Conservation (phyloP, 2,329 filamentous ascomycete genomes). For the Cercospora janseana region DNA sequence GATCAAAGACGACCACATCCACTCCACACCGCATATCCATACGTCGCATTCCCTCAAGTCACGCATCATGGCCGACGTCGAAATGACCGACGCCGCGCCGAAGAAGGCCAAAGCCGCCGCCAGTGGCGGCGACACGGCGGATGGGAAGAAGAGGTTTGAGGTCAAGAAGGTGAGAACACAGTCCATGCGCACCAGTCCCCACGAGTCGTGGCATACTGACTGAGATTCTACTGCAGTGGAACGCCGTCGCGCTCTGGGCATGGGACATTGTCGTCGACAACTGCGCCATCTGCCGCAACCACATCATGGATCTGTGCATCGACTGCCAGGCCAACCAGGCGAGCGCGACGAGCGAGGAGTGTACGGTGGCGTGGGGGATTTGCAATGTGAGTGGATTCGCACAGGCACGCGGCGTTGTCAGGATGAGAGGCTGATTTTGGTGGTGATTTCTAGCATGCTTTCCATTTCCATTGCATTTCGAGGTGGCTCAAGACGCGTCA, state of each 20-base stretch:
- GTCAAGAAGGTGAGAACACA: slow-evolving; percentile 82
- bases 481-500: slow-evolving; percentile 99
- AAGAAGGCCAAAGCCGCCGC: slow-evolving; percentile 57
- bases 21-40: neutral
- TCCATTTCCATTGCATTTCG: slow-evolving; percentile 99
- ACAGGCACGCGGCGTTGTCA: neutral
- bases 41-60: neutral
- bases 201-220: neutral
- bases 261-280: slow-evolving; percentile 99
- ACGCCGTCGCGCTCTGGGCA: slow-evolving; percentile 95
- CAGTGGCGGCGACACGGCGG: slow-evolving; percentile 50
- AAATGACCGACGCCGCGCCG: slow-evolving; percentile 80
- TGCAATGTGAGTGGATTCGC: slow-evolving; percentile 77
- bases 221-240: slow-evolving; percentile 68
- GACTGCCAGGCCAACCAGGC: slow-evolving; percentile 99
- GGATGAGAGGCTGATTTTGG: neutral
- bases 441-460: slow-evolving; percentile 71
- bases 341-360: slow-evolving; percentile 94
- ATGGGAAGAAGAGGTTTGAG: slow-evolving; percentile 92
- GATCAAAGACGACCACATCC: neutral
- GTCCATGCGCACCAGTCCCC: neutral
- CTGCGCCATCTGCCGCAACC: slow-evolving; percentile 97
- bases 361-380: slow-evolving; percentile 97
- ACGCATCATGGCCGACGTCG: slow-evolving; percentile 81
- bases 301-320: slow-evolving; percentile 99